Evolutionary conservation across 768 basidiomycete genomes (phyloP), one percentile per base, ranked within the genome.

Genomic region (Clavulina sp.): DNA sequence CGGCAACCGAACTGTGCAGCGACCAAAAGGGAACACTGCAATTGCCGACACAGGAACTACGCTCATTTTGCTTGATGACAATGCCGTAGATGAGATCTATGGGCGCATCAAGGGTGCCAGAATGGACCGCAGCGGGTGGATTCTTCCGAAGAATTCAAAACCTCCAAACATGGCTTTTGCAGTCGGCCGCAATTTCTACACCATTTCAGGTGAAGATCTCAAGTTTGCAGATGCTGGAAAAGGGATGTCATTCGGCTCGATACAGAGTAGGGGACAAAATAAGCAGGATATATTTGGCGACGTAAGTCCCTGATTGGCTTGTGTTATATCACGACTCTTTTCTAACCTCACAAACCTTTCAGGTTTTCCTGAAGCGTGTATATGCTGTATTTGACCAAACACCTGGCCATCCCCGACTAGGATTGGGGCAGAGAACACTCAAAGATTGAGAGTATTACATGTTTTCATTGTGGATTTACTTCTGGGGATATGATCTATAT

Each of bases 311-410:
- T 26, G 24, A 46, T 46, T 28, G 13, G 13, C 24, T 16, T 16
- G 43, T 13, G 26, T 24, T 9, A 13, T 24, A 28, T 46, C 9
- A 13, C 13, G 13, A 13, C 26, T 28, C 26, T 26, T 9, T 19
- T 19, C 19, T 16, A 46, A 46, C 13, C 9, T 46, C 13, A 26
- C 43, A 28, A 13, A 26, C 13, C 1, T 24, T 28, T 28, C 43
- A 46, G 43, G 43, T 46, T 16, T 52, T 52, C 51, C 51, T 52
- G 5, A 52, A 52, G 46, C 23, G 46, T 30, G 51, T 52, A 44
- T 41, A 36, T 36, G 44, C 51, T 23, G 30, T 52, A 16, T 52
- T 52, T 34, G 51, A 52, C 51, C 46, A 52, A 44, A 51, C 50
- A 24, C 50, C 50, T 5, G 33, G 33, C 9, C 36, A 24, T 4